Base-by-base conservation (phyloP, 176 grass and related monocot species). In the Bonia amplexicaulis region DNA sequence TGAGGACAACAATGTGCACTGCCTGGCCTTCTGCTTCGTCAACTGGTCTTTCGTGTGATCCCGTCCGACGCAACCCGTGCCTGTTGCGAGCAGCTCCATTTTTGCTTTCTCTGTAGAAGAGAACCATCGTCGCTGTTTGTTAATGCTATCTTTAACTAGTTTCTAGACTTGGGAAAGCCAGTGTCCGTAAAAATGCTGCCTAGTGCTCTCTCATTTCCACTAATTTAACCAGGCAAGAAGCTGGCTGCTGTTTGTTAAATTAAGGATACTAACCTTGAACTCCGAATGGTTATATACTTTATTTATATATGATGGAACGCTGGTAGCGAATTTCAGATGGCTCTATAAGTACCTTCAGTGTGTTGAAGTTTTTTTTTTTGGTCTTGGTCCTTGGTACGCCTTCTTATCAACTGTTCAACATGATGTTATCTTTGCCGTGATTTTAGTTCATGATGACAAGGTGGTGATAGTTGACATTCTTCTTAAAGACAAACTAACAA, bases 31-130 rank as follows among this genome's bases (percentile, higher is more conserved):
- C 57, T 94, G 93, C 74, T 99, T 99, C 42, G 77, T 93, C 39
- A 99, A 96, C 84, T 99, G 97, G 97, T 92, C 97, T 10, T 99
- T 99, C 33, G 66, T 94, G 49, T 99, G 85, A 87, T 68, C 37
- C 54, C 45, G 19, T 58, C 63, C 23, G 8, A 71, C 22, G 2
- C 23, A 12, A 39, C 6, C 59, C 29, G n/a, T 42, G 45, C 2
- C 85, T 2, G 66, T 53, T 54, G 1, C 8, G 5, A 2, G 23
- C 80, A 78, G 69, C 51, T 70, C 70, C 82, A 85, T 86, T 92
- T 88, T 86, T 86, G 84, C 82, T 40, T 74, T 72, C 77, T 76
- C 61, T 54, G 42, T 74, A 55, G 42, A 51, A 37, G 68, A 75
- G 49, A 26, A 53, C 45, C 13, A 12, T 7, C 33, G 33, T 57